Evolutionary conservation across 805 yeast species (phyloP).

Genomic region (Ogataea methylovora): DNA sequence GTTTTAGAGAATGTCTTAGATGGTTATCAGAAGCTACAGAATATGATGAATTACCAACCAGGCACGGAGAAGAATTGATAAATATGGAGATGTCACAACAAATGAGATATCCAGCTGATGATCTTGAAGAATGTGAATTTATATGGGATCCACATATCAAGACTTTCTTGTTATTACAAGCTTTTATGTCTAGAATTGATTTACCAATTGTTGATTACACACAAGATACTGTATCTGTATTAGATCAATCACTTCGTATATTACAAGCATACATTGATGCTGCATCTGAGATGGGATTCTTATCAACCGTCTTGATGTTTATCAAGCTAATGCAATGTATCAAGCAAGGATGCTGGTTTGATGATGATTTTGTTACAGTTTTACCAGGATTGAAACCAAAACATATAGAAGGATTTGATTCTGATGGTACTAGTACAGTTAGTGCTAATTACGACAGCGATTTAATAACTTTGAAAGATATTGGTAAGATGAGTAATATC

Average conservation of each 20-base stretch:
- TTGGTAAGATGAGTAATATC: conserved; percentile 34
- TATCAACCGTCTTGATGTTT: conserved; percentile 51
- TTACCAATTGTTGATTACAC: conserved; percentile 92
- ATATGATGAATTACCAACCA: conserved; percentile 80
- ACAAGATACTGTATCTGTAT: conserved; percentile 87
- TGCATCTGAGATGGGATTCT: conserved; percentile 74
- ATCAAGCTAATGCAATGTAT: conserved; percentile 74
- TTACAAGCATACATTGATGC: conserved; percentile 90
- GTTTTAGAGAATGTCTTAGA: conserved; percentile 57
- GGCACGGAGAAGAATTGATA: conserved; percentile 87
- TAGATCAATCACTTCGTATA: conserved; percentile 92
- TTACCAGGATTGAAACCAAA: conserved; percentile 39
- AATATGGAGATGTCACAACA: conserved; percentile 77
- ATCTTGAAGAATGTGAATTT: conserved; percentile 45
- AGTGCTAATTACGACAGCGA: conserved; percentile 14
- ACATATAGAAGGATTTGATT: conserved; percentile 11
- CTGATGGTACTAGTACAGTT: conserved; percentile 30
- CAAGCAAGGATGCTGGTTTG: conserved; percentile 85
- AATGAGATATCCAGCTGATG: conserved; percentile 56
- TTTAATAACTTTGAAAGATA: conserved; percentile 23
- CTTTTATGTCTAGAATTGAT: conserved; percentile 62
- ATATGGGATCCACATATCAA: conserved; percentile 89
- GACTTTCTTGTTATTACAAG: conserved; percentile 64
- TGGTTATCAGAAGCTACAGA: conserved; percentile 59
- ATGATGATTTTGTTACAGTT: conserved; percentile 56